Conservation (phyloP, 2,329 filamentous ascomycete genomes). For the Aureobasidium sp. region DNA sequence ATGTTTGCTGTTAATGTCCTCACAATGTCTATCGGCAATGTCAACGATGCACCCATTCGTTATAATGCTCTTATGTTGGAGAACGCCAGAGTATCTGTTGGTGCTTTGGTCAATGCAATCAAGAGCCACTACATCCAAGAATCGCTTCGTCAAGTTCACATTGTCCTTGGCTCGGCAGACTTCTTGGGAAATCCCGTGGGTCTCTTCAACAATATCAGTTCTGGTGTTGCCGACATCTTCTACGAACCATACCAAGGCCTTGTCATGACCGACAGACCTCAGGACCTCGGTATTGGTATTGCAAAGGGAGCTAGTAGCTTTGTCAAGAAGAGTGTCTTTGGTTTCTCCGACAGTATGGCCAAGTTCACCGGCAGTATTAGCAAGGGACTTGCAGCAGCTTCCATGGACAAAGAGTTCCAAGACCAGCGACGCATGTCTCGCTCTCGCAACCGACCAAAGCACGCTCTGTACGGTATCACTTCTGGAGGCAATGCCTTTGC, state of each 20-base stretch:
- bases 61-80: slow-evolving; percentile 92
- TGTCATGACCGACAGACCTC: slow-evolving; percentile 90
- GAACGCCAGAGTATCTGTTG: slow-evolving; percentile 85
- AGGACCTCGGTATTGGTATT: slow-evolving; percentile 90
- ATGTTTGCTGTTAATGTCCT: slow-evolving; percentile 99
- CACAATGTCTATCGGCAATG: slow-evolving; percentile 98
- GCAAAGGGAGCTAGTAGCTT: slow-evolving; percentile 96
- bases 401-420: slow-evolving; percentile 97
- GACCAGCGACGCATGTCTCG: slow-evolving; percentile 90
- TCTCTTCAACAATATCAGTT: slow-evolving; percentile 96
- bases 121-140: slow-evolving; percentile 96
- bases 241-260: slow-evolving; percentile 98
- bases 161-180: slow-evolving; percentile 93
- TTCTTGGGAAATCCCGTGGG: slow-evolving; percentile 97
- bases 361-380: slow-evolving; percentile 97
- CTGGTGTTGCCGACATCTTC: slow-evolving; percentile 94
- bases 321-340: slow-evolving; percentile 97
- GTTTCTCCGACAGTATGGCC: slow-evolving; percentile 92
- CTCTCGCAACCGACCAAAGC: slow-evolving; percentile 89
- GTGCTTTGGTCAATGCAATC: slow-evolving; percentile 76
- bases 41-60: slow-evolving; percentile 92
- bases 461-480: slow-evolving; percentile 92
- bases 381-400: slow-evolving; percentile 90
- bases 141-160: slow-evolving; percentile 90
- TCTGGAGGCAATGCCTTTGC: slow-evolving; percentile 93